Conservation (phyloP, 495 filamentous ascomycete species). For the Venustampulla echinocandica region DNA sequence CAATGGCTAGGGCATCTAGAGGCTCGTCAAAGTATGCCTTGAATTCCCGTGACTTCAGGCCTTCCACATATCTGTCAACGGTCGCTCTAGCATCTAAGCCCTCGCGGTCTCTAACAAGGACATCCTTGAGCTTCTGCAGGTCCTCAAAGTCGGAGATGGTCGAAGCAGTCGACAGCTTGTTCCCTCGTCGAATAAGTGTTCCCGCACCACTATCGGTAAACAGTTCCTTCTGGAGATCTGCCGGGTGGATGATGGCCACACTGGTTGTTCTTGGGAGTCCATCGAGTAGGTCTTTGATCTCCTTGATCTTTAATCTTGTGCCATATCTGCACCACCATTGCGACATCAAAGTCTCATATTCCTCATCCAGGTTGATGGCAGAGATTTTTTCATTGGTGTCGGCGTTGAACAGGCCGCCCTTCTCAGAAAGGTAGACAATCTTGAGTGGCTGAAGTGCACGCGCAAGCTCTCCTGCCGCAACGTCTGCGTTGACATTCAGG, state of each 20-base stretch:
- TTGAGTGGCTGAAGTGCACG: conserved; percentile 86
- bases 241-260: conserved; percentile 95
- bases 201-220: conserved; percentile 96
- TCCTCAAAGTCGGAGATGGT: conserved; percentile 74
- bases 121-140: conserved; percentile 65
- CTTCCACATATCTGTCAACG: conserved; percentile 78
- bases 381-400: conserved; percentile 93
- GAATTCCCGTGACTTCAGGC: conserved; percentile 67
- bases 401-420: conserved; percentile 91
- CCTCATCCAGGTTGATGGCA: conserved; percentile 94
- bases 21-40: conserved; percentile 92
- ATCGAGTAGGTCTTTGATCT: conserved; percentile 89
- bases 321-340: conserved; percentile 96
- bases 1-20: conserved; percentile 94
- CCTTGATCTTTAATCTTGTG: conserved; percentile 95
- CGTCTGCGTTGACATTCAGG: conserved; percentile 95
- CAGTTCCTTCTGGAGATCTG: conserved; percentile 87
- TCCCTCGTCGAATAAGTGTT: conserved; percentile 86
- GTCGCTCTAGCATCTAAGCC: conserved; percentile 74
- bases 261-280: conserved; percentile 85
- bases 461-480: conserved; percentile 89
- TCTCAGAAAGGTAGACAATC: conserved; percentile 97
- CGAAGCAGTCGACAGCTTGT: conserved; percentile 73
- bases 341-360: conserved; percentile 89
- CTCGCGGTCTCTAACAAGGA: conserved; percentile 77